These are phyloP conservation scores for Phragmites australis DNA, from an alignment of 176 grass and related monocot species.

Conservation along the genomic window DNA sequence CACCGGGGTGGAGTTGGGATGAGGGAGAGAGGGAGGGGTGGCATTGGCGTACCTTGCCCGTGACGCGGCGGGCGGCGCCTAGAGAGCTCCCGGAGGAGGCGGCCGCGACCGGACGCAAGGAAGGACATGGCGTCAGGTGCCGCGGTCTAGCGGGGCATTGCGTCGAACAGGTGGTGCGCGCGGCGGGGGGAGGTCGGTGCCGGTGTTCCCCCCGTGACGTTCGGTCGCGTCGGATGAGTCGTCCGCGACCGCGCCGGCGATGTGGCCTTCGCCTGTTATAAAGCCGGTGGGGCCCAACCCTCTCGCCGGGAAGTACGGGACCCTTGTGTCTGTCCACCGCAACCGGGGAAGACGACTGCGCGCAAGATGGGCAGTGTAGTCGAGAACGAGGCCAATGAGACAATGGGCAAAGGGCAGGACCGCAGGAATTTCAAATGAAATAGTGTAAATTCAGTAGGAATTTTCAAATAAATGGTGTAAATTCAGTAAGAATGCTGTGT, in stretches of 20 bases:
- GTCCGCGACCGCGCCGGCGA: background rate
- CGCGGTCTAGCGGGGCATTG: constrained; percentile 33
- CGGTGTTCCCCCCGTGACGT: background rate
- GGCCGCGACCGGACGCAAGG: background rate
- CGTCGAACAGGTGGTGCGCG: constrained; percentile 46
- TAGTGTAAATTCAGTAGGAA: too few relatives aligned
- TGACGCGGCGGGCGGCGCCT: background rate
- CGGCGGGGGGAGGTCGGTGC: background rate
- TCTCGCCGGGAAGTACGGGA: background rate
- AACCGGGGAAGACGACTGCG: too few relatives aligned
- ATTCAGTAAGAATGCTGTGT: too few relatives aligned
- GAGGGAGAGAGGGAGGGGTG: background rate
- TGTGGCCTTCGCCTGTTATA: background rate
- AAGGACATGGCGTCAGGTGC: constrained; percentile 40
- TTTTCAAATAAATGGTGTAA: too few relatives aligned
- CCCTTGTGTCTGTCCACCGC: background rate
- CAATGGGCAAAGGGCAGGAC: too few relatives aligned
- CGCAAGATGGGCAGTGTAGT: too few relatives aligned
- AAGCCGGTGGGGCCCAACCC: background rate
- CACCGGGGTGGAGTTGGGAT: background rate
- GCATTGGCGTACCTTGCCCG: constrained; percentile 3
- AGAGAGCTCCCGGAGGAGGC: constrained; percentile 32
- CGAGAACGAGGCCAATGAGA: too few relatives aligned
- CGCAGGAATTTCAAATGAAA: too few relatives aligned
- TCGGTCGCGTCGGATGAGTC: background rate